Conservation (phyloP, 2,329 filamentous ascomycete genomes). For the Chaetomium sp. region DNA sequence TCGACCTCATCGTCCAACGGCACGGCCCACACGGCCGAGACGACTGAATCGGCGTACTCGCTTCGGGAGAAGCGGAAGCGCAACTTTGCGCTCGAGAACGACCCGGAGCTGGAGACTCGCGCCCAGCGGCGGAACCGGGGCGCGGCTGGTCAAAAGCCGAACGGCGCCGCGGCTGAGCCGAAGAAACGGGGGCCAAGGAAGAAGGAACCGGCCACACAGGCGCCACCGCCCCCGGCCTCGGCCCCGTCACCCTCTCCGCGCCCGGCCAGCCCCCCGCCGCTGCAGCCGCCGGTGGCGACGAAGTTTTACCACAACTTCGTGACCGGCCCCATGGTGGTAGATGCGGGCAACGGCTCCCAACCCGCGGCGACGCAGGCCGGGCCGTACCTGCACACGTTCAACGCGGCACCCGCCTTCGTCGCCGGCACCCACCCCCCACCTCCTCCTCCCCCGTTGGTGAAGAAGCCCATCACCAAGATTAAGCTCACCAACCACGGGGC, state of each 20-base stretch:
- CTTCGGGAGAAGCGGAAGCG: slow-evolving; percentile 59
- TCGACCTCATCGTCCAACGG: slow-evolving; percentile 53
- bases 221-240: not conserved
- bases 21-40: slow-evolving; percentile 46
- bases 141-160: slow-evolving; percentile 18
- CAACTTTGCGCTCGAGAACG: slow-evolving; percentile 54
- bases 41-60: slow-evolving; percentile 54
- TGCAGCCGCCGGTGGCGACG: slow-evolving; percentile 12
- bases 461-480: slow-evolving; percentile 37
- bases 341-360: slow-evolving; percentile 13
- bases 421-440: slow-evolving; percentile 28
- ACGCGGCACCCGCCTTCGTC: slow-evolving; percentile 29
- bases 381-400: slow-evolving; percentile 36
- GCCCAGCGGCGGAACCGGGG: slow-evolving; percentile 38
- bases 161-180: slow-evolving; percentile 23
- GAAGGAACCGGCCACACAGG: slow-evolving; percentile 19
- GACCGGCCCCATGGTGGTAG: slow-evolving; percentile 10
- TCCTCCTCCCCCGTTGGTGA: slow-evolving; percentile 30
- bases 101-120: slow-evolving; percentile 44
- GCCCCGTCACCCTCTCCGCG: not conserved
- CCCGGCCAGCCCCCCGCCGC: slow-evolving; percentile 8
- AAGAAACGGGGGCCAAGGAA: slow-evolving; percentile 35
- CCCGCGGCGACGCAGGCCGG: slow-evolving; percentile 11
- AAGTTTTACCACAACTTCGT: slow-evolving; percentile 22
- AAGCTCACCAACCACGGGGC: slow-evolving; percentile 33